phyloP scores from a whole-genome alignment of 2,329 filamentous ascomycete genomes.

The Ophiostoma angusticollis region DNA sequence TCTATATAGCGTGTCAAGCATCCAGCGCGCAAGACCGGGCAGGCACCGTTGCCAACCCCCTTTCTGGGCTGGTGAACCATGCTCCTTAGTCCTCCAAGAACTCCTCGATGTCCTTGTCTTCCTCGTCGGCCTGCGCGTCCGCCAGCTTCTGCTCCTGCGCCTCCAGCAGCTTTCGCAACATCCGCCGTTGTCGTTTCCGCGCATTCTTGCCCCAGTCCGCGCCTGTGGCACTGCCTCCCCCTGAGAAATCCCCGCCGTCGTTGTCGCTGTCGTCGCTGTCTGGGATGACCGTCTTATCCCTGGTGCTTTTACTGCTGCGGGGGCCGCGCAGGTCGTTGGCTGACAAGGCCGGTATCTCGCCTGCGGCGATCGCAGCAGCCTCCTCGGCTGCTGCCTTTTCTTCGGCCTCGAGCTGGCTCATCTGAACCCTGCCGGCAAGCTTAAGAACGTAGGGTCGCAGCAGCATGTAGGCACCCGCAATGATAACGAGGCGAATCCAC shows the following conservation, averaged over 20 bases:
- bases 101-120: conserved; percentile 65
- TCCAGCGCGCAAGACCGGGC: too few species aligned
- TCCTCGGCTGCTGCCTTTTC: conserved; percentile 36
- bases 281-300: conserved; percentile 30
- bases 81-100: conserved; percentile 42
- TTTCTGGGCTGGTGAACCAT: too few species aligned
- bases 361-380: conserved; percentile 24
- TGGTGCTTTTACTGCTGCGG: conserved; percentile 33
- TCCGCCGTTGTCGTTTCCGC: conserved; percentile 52
- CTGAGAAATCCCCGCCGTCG: conserved; percentile 27
- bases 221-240: conserved; percentile 25
- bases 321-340: conserved; percentile 43
- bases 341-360: conserved; percentile 37
- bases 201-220: conserved; percentile 58
- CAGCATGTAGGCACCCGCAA: conserved; percentile 62
- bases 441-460: conserved; percentile 63
- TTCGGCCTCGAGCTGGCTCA: conserved; percentile 50
- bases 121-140: conserved; percentile 46
- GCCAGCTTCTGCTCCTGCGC: conserved; percentile 46
- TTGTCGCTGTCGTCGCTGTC: conserved; percentile 15
- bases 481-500: conserved; percentile 56
- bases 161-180: conserved; percentile 53
- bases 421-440: conserved; percentile 48
- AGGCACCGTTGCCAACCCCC: too few species aligned
- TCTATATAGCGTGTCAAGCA: too few species aligned